Evolutionary conservation across 345 rosid species (phyloP).

Genomic region (Corymbia maculata): DNA sequence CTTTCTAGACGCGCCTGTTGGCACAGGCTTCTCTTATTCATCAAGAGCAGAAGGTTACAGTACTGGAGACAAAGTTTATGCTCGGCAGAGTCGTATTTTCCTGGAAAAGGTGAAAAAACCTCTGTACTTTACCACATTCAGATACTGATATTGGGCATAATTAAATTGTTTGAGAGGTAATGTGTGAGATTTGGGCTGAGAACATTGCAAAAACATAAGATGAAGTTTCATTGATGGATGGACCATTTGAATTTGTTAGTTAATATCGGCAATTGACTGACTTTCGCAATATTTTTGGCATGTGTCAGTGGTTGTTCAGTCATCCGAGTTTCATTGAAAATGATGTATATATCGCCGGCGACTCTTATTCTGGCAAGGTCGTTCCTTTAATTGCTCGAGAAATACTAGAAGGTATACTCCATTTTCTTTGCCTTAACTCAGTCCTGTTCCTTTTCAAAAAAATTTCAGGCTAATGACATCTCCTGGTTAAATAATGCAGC

Average conservation of each 20-base stretch:
- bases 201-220: background rate
- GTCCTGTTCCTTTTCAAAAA: background rate
- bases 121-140: background rate
- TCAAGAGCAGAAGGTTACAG: background rate
- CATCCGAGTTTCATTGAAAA: conserved; percentile 14
- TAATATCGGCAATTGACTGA: background rate
- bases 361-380: conserved; percentile 26
- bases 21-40: conserved; percentile 25
- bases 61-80: conserved; percentile 10
- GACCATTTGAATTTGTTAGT: background rate
- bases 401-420: conserved; percentile 8
- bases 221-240: background rate
- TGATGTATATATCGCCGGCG: conserved; percentile 18
- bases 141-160: background rate
- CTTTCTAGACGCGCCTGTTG: conserved; percentile 24
- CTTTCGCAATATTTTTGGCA: background rate
- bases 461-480: background rate
- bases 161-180: background rate
- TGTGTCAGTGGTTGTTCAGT: conserved; percentile 15
- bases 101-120: conserved; percentile 8
- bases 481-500: background rate
- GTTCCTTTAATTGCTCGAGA: conserved; percentile 17
- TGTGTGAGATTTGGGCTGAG: background rate
- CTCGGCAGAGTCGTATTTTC: conserved; percentile 7
- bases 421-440: background rate